Percentiles rank a stretch among this genome's conserved stretches.
Evolutionary conservation across 2,329 filamentous ascomycete genomes (phyloP).

Genomic region (Rachicladosporium sp.): DNA sequence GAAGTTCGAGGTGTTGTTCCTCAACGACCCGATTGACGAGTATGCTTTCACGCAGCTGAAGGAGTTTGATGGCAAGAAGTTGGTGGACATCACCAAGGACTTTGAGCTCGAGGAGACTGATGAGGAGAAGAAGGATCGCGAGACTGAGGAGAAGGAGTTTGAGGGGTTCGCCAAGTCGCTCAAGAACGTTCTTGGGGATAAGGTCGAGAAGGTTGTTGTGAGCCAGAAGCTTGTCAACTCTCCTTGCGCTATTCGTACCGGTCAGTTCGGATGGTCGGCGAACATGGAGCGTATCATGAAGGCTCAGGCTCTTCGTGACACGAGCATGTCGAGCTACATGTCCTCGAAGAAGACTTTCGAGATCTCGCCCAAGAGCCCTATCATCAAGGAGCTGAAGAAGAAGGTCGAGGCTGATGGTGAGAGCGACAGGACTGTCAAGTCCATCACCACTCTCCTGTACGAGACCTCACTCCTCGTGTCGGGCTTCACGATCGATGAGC

Average conservation of each 20-base stretch:
- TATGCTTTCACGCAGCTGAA: slow-evolving; percentile 99
- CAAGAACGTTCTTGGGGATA: slow-evolving; percentile 98
- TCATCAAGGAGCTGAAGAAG: slow-evolving; percentile 98
- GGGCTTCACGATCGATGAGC: slow-evolving; percentile 99
- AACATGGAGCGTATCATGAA: slow-evolving; percentile 99
- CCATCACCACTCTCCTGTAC: slow-evolving; percentile 94
- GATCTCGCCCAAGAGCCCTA: slow-evolving; percentile 96
- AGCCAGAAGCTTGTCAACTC: slow-evolving; percentile 91
- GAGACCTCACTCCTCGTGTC: slow-evolving; percentile 98
- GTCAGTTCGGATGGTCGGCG: slow-evolving; percentile 98
- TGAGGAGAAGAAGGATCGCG: slow-evolving; percentile 93
- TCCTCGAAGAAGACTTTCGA: slow-evolving; percentile 99
- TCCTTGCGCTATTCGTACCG: slow-evolving; percentile 96
- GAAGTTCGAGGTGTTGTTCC: slow-evolving; percentile 98
- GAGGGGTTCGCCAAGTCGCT: slow-evolving; percentile 89
- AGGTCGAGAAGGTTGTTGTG: slow-evolving; percentile 99
- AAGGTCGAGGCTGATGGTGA: slow-evolving; percentile 97
- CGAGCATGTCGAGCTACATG: slow-evolving; percentile 99
- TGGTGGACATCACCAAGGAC: slow-evolving; percentile 99
- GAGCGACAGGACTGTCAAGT: slow-evolving; percentile 98
- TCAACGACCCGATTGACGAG: slow-evolving; percentile 98
- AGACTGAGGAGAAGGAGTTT: slow-evolving; percentile 96
- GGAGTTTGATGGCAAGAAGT: slow-evolving; percentile 99
- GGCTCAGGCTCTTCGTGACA: slow-evolving; percentile 98
- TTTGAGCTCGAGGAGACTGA: slow-evolving; percentile 99